Conservation (phyloP, 208 protist genomes). For the Trypanosoma caninum region DNA sequence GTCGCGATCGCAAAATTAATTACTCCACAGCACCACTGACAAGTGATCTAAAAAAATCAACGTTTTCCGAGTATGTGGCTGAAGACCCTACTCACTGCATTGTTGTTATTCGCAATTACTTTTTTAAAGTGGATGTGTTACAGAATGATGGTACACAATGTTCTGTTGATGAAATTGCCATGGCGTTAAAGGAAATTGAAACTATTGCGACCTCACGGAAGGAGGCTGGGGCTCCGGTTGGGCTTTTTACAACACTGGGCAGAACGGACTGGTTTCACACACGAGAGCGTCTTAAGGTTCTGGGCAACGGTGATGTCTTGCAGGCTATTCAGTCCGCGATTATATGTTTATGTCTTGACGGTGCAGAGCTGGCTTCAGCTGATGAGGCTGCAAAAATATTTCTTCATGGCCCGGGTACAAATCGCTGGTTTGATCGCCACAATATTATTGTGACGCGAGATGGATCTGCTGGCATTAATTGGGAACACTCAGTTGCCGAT, state of each 20-base stretch:
- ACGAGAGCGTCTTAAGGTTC: constrained; percentile 25
- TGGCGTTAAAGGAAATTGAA: constrained; percentile 20
- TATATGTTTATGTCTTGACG: constrained; percentile 36
- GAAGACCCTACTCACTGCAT: constrained; percentile 33
- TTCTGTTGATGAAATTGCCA: constrained; percentile 21
- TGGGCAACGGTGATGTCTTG: constrained; percentile 27
- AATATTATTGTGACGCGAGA: constrained; percentile 43
- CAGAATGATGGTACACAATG: constrained; percentile 14
- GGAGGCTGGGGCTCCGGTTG: constrained; percentile 27
- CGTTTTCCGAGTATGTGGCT: constrained; percentile 30
- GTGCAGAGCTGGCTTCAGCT: constrained; percentile 1
- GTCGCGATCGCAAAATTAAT: constrained; percentile 34
- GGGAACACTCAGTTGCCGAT: constrained; percentile 41
- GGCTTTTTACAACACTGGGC: constrained; percentile 35
- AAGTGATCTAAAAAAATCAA: constrained; percentile 30
- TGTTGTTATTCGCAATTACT: constrained; percentile 31
- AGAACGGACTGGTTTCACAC: constrained; percentile 31
- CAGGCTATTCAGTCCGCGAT: constrained; percentile 38
- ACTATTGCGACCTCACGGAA: constrained; percentile 11
- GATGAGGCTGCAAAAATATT: constrained; percentile 33
- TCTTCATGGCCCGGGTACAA: constrained; percentile 35
- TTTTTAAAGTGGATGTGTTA: constrained; percentile 25
- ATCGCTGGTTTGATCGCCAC: constrained; percentile 54
- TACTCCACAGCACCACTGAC: constrained; percentile 28
- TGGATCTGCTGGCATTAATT: constrained; percentile 40